Base-by-base conservation (phyloP, 2,329 filamentous ascomycete species). In the Fusarium piperis region DNA sequence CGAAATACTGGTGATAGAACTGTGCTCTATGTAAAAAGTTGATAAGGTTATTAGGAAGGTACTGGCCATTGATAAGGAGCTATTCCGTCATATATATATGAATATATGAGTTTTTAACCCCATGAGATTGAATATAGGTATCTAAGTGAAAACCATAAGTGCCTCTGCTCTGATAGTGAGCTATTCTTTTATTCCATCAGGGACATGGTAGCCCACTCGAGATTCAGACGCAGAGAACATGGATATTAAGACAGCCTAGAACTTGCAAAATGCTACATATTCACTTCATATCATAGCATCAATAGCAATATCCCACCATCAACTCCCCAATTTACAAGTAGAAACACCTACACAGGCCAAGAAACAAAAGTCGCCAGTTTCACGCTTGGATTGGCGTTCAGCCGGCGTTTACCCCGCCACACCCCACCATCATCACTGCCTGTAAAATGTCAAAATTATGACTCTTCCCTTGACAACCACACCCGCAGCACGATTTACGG, bases 391-490 rank as follows among this genome's bases (percentile, higher is more conserved):
- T 30, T 51, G 46, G 46, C 46, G 46, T 51, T 51, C 46, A 30
- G 46, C 46, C 46, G 46, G 46, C 46, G 46, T 51, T 51, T 51
- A 80, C 78, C 79, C 79, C 77, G 77, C 79, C 80, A 81, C 79
- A 71, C 81, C 81, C 81, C 82, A 82, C 81, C 79, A 81, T 80
- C 77, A 75, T 76, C 73, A 75, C 59, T 74, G 74, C 74, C 71
- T 72, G 74, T 74, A 81, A 83, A 82, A 80, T 83, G 77, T 81
- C 81, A 83, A 83, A 83, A 83, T 83, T 83, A 76, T 82, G 80
- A 82, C 80, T 82, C 81, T 76, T 77, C 78, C 74, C 66, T 74
- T 62, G 66, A 67, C 62, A 72, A 64, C 69, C 63, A 71, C 66
- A 55, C 62, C 67, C 65, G 65, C 67, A 60, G 71, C 65, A 70